phyloP scores from a whole-genome alignment of 163 green algal genomes.

The Chlorella variabilis region DNA sequence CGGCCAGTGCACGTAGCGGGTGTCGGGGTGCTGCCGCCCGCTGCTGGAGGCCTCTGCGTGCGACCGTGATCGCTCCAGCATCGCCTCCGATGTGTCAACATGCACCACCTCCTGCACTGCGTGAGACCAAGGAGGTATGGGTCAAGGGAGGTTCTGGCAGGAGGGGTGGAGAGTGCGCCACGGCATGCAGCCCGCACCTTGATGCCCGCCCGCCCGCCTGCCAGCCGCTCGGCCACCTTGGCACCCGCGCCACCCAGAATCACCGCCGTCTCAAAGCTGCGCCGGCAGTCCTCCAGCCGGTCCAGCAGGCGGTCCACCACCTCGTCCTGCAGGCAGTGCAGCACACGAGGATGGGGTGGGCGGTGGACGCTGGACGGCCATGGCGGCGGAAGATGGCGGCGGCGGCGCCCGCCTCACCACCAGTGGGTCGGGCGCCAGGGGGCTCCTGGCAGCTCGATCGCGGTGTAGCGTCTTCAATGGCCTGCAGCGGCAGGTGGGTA shows the following conservation, averaged over 20 bases:
- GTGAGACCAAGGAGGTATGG: too few species aligned
- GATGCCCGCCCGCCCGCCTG: slow-evolving; percentile 55
- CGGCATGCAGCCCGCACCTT: slow-evolving; percentile 2
- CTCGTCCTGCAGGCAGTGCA: slow-evolving; percentile 52
- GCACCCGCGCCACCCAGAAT: slow-evolving; percentile 75
- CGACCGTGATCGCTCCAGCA: slow-evolving; percentile 56
- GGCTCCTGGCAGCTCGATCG: slow-evolving; percentile 24
- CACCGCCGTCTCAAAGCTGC: slow-evolving; percentile 62
- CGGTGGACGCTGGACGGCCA: too few species aligned
- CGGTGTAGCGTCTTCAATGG: slow-evolving; percentile 31
- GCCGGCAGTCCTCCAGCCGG: slow-evolving; percentile 78
- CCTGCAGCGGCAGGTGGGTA: slow-evolving; percentile 6
- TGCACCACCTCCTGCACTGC: slow-evolving; percentile 26
- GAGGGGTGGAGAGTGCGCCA: background rate
- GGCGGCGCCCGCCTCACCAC: slow-evolving; percentile 21
- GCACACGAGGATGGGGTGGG: too few species aligned
- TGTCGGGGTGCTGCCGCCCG: background rate
- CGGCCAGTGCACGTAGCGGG: slow-evolving; percentile 26
- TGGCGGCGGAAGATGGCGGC: too few species aligned
- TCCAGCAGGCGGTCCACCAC: slow-evolving; percentile 78
- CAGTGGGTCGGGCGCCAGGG: slow-evolving; percentile 20
- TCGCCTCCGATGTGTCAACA: slow-evolving; percentile 39
- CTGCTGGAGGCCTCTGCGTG: slow-evolving; percentile 22
- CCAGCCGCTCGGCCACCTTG: slow-evolving; percentile 58
- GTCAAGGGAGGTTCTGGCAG: background rate